phyloP scores from a whole-genome alignment of 2,329 filamentous ascomycete species.

The Cucurbitaria berberidis region DNA sequence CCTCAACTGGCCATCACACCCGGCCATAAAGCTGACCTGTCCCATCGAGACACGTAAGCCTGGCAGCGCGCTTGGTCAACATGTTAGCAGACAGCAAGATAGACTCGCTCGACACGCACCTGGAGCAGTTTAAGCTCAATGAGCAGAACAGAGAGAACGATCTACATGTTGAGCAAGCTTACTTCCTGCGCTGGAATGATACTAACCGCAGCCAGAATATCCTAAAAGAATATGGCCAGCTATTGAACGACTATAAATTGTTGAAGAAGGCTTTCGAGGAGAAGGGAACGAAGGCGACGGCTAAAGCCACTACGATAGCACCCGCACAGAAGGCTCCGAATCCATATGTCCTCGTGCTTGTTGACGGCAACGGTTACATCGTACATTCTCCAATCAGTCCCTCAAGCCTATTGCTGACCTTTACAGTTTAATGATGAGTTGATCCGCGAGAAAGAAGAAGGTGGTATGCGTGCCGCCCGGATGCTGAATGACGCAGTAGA shows the following conservation, averaged over 20 bases:
- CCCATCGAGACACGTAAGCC: neutral
- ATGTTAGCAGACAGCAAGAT: constrained; percentile 36
- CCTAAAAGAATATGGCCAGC: constrained; percentile 50
- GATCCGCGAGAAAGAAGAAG: constrained; percentile 57
- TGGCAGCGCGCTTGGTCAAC: constrained; percentile 5
- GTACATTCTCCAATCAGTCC: constrained; percentile 15
- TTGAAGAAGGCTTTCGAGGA: constrained; percentile 66
- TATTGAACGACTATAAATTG: constrained; percentile 62
- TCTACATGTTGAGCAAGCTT: constrained; percentile 15
- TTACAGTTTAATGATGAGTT: constrained; percentile 58
- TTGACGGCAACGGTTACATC: constrained; percentile 68
- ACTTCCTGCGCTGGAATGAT: neutral
- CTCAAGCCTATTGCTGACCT: neutral
- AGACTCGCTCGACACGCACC: constrained; percentile 34
- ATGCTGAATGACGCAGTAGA: constrained; percentile 60
- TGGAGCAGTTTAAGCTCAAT: constrained; percentile 36
- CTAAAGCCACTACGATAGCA: constrained; percentile 36
- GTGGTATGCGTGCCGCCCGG: constrained; percentile 63
- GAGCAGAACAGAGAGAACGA: constrained; percentile 28
- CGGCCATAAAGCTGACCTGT: neutral
- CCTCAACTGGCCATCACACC: neutral
- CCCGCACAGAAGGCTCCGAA: constrained; percentile 47
- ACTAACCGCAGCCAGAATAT: constrained; percentile 33
- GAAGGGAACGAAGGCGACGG: constrained; percentile 49
- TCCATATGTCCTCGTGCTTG: constrained; percentile 65